A percentile compares a stretch with the other conserved stretches of the same genome.
Evolutionary conservation across 2,329 filamentous ascomycete genomes (phyloP).

Genomic region (Raffaelea ambrosiae): DNA sequence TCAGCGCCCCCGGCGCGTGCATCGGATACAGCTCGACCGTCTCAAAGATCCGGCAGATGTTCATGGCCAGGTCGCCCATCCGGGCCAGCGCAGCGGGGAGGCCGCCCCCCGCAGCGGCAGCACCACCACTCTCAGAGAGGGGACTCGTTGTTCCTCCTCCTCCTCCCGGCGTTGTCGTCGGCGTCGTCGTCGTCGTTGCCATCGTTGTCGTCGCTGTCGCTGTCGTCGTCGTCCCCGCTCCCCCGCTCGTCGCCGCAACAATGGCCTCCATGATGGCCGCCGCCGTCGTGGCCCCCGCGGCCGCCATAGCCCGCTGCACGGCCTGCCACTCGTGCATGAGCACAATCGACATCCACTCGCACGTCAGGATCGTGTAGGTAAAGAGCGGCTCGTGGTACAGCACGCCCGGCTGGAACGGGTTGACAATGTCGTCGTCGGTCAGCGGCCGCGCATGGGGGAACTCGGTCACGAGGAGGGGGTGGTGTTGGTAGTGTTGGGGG

Average conservation of each 20-base stretch:
- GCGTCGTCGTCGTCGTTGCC: too few relatives aligned
- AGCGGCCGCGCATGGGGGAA: constrained; percentile 47
- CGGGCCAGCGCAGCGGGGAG: constrained; percentile 35
- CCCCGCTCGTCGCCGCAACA: background rate
- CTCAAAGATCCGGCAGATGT: constrained; percentile 71
- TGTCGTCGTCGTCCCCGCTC: too few relatives aligned
- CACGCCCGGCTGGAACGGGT: constrained; percentile 62
- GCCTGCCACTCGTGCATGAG: constrained; percentile 76
- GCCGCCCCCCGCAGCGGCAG: background rate
- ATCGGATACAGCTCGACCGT: constrained; percentile 64
- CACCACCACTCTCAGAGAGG: background rate
- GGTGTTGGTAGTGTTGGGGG: too few relatives aligned
- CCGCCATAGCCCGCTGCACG: constrained; percentile 23
- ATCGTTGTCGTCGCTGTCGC: too few relatives aligned
- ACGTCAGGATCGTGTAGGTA: constrained; percentile 64
- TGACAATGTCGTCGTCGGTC: constrained; percentile 58
- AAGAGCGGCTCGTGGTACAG: constrained; percentile 65
- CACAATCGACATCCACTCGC: constrained; percentile 72
- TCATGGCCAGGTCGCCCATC: constrained; percentile 50
- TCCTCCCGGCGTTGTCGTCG: too few relatives aligned
- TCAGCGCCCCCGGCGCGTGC: constrained; percentile 59
- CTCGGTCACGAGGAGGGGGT: constrained; percentile 44
- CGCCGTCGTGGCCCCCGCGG: background rate
- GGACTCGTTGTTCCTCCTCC: background rate
- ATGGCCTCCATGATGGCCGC: background rate